Conservation (phyloP, 2,329 filamentous ascomycete species). For the Bipolaris sorokiniana region DNA sequence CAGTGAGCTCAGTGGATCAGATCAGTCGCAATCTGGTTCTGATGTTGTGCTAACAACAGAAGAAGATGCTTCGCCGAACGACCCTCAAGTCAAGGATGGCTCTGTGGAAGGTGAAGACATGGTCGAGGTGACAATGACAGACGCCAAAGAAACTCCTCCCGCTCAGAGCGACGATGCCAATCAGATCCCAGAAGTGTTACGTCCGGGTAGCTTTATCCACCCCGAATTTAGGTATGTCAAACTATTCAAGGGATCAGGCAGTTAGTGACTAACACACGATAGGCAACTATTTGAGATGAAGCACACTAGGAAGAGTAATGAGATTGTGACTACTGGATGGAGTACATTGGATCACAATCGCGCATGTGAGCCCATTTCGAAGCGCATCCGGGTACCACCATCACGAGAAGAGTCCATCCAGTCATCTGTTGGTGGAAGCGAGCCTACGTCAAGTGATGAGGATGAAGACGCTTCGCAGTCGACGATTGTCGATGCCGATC, state of each 20-base stretch:
- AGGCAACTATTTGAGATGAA: conserved; percentile 73
- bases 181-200: conserved; percentile 53
- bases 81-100: conserved; percentile 73
- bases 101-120: conserved; percentile 90
- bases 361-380: conserved; percentile 61
- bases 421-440: conserved; percentile 36
- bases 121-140: conserved; percentile 86
- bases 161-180: conserved; percentile 27
- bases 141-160: conserved; percentile 53
- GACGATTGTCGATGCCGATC: conserved; percentile 31
- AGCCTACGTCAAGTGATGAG: conserved; percentile 44
- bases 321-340: conserved; percentile 74
- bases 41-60: conserved; percentile 72
- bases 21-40: conserved; percentile 61
- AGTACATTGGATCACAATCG: conserved; percentile 65
- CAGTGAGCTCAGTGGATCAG: conserved; percentile 56
- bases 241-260: background rate
- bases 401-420: conserved; percentile 45
- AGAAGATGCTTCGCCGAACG: conserved; percentile 69
- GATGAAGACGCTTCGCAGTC: conserved; percentile 37
- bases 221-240: conserved; percentile 56
- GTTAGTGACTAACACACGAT: background rate
- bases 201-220: conserved; percentile 66
- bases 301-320: conserved; percentile 62
- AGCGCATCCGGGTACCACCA: conserved; percentile 50